Base-by-base conservation (phyloP, 1,139 yeast genomes). In the Taphrina wiesneri region DNA sequence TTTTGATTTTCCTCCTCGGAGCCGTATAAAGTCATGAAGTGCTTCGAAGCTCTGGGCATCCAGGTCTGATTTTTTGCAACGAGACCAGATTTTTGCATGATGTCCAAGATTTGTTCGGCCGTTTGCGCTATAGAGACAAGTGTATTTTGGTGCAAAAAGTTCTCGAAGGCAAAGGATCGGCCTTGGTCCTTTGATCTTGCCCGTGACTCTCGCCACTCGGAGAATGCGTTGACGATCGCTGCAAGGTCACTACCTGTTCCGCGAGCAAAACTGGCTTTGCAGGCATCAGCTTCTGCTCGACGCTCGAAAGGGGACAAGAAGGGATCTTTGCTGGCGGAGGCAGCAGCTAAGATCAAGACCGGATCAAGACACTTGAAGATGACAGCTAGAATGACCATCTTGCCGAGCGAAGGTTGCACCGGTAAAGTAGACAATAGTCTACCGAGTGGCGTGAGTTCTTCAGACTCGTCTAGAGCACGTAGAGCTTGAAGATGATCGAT, bases 371-470 rank as follows among this genome's bases (percentile, higher is more conserved):
- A 71, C 25, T 69, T 67, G 68, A 71, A 70, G n/a, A 66, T 36
- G 41, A 51, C 41, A 15, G 66, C 73, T 39, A 70, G 82, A 43
- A 88, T 82, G 54, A 88, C 76, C 67, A 88, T 75, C 71, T 88
- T 88, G 7, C 93, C 96, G 67, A 88, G 85, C 66, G 82, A 84
- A 63, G 89, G 82, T 73, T 88, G 95, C 47, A 91, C 78, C 0
- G 96, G 96, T 66, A 71, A 64, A 23, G 62, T 47, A 13, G 72
- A 56, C 21, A 70, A 63, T n/a, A 69, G 53, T 25, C 54, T 45
- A 2, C 96, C 96, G 56, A 88, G 76, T 68, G 84, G 82, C 0
- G 96, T 85, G 63, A 89, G 76, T 1, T 77, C 77, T 17, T 66
- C 72, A 28, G 70, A 67, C 13, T 92, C 87, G 0, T 95, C 95